Evolutionary conservation across 2,329 filamentous ascomycete species (phyloP), one percentile per base, ranked within the genome.

Genomic region (Neodidymelliopsis sp.): DNA sequence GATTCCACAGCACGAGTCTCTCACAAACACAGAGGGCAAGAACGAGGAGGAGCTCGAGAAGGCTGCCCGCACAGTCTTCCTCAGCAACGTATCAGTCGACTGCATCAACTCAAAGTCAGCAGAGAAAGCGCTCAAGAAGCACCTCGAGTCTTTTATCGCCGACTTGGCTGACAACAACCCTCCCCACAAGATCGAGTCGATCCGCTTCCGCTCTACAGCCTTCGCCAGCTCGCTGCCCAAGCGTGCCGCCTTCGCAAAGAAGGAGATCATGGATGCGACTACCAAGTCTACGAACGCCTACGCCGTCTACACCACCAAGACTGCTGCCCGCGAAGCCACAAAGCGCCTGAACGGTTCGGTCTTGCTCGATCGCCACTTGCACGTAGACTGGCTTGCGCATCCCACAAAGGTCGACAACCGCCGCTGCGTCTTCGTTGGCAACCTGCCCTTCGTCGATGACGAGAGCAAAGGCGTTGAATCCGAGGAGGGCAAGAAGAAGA

Each of bases 231-330:
- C 85, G 12, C 82, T 97, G 47, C 94, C 94, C 38, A 97, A 96
- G 77, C 90, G 93, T 55, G 94, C 93, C n/a, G 89, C 94, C 18
- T 97, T 86, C 72, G 94, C 93, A 54, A 95, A 90, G 63, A 91
- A 92, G 70, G 87, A 91, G 18, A 79, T 97, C 49, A 93, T 97
- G 87, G 87, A 90, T 53, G 85, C 90, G 15, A 99, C 95, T 1
- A 94, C 93, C 1, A 90, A 90, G 66, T 95, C 89, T 54, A 91
- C 92, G 50, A 97, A 99, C 70, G 94, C 94, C 35, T 99, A 99
- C 69, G 90, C 83, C 22, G 91, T 99, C 37, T 97, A 94, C 77
- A 88, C 85, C 31, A 90, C 89, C 2, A 74, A 84, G 1, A 77
- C 84, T 7, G 90, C 89, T 3, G 91, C 91, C 10, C 85, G 90